phyloP scores from a whole-genome alignment of 2,329 filamentous ascomycete genomes.

The Sporothrix dimorphospora region DNA sequence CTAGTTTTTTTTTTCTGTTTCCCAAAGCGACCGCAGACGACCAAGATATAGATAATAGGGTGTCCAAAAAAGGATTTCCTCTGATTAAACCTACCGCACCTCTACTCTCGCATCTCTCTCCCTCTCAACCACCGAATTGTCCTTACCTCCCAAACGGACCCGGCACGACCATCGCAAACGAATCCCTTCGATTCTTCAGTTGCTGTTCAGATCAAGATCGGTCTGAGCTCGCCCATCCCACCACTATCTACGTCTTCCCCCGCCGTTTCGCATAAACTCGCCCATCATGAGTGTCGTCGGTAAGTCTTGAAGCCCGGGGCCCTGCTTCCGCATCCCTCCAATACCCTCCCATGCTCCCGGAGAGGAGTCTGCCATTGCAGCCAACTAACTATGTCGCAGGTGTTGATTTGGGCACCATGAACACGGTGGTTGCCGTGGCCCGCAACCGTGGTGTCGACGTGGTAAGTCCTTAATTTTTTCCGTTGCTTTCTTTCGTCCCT shows the following conservation, averaged over 20 bases:
- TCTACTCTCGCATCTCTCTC: neutral
- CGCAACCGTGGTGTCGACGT: slow-evolving; percentile 99
- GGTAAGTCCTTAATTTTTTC: slow-evolving; percentile 61
- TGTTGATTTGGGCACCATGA: slow-evolving; percentile 94
- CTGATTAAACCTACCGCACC: slow-evolving; percentile 3
- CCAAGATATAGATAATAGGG: slow-evolving; percentile 20
- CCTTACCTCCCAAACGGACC: slow-evolving; percentile 12
- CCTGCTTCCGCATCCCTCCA: too few relatives aligned
- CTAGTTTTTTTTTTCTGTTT: slow-evolving; percentile 6
- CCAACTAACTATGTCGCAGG: slow-evolving; percentile 50
- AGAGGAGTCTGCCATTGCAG: neutral
- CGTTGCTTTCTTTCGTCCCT: slow-evolving; percentile 22
- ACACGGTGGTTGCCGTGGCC: slow-evolving; percentile 96
- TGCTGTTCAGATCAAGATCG: slow-evolving; percentile 13
- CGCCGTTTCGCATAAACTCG: slow-evolving; percentile 24
- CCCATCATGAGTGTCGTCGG: slow-evolving; percentile 36
- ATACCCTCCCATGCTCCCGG: neutral
- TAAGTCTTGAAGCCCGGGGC: slow-evolving; percentile 24
- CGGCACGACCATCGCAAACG: slow-evolving; percentile 12
- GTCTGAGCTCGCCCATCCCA: slow-evolving; percentile 13
- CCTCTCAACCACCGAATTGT: slow-evolving; percentile 17
- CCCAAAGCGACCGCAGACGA: slow-evolving; percentile 16
- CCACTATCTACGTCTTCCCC: neutral
- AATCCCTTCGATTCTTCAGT: neutral
- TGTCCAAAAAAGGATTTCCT: slow-evolving; percentile 23